Evolutionary conservation across 2,329 filamentous ascomycete genomes (phyloP).

Genomic region (Cladosporium sp.): DNA sequence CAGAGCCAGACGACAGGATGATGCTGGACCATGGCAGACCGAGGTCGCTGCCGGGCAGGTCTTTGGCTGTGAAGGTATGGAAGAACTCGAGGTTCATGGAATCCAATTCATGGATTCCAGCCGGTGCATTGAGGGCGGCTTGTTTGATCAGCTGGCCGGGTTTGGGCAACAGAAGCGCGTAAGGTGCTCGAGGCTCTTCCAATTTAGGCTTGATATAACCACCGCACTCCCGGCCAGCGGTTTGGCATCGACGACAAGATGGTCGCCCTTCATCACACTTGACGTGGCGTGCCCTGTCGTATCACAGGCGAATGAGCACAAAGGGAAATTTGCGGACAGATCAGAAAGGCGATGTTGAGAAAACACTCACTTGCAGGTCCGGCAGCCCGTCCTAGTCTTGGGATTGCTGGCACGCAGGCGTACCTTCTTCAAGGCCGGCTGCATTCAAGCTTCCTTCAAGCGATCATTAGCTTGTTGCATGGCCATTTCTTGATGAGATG

Average conservation of each 20-base stretch:
- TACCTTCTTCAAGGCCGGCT: background rate
- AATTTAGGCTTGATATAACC: background rate
- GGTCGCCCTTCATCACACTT: constrained; percentile 15
- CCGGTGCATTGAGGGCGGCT: background rate
- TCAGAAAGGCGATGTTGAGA: too few species aligned
- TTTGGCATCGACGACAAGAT: constrained; percentile 7
- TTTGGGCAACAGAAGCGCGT: constrained; percentile 1
- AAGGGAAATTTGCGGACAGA: too few species aligned
- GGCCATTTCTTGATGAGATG: too few species aligned
- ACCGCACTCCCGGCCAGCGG: background rate
- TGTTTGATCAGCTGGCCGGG: background rate
- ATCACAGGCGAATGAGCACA: background rate
- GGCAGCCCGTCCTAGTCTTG: constrained; percentile 5
- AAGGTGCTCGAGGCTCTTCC: background rate
- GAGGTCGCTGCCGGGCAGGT: constrained; percentile 6
- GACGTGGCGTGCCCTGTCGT: constrained; percentile 10
- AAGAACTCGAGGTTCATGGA: constrained; percentile 7
- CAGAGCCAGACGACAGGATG: background rate
- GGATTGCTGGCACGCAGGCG: constrained; percentile 1
- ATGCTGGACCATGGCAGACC: constrained; percentile 1
- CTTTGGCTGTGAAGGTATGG: background rate
- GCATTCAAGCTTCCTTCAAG: background rate
- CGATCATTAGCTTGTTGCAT: background rate
- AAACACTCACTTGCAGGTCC: constrained; percentile 6
- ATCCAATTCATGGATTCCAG: background rate